Evolutionary conservation across 2,329 filamentous ascomycete genomes (phyloP).

Genomic region (Apiospora kogelbergensis): DNA sequence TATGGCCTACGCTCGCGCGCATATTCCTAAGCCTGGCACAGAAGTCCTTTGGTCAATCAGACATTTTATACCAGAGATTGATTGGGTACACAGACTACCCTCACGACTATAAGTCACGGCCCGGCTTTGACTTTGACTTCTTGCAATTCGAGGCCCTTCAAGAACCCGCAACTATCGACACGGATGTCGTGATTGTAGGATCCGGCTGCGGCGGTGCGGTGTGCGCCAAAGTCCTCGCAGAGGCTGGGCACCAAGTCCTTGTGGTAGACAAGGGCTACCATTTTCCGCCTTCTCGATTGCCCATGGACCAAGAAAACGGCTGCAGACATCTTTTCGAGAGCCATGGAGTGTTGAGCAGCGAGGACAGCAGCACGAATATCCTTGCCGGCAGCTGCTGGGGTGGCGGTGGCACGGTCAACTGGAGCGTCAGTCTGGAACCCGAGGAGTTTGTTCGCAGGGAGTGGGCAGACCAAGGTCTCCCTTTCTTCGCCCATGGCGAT

Average conservation of each 20-base stretch:
- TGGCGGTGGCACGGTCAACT: conserved; percentile 86
- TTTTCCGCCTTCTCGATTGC: conserved; percentile 69
- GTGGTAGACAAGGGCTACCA: conserved; percentile 84
- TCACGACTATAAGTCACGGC: conserved; percentile 47
- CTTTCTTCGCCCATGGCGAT: conserved; percentile 70
- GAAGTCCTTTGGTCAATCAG: conserved; percentile 55
- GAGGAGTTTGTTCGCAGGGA: conserved; percentile 77
- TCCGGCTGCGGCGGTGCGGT: conserved; percentile 86
- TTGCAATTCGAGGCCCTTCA: conserved; percentile 51
- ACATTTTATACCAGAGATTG: conserved; percentile 52
- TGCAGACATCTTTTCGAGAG: conserved; percentile 68
- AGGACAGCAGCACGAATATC: conserved; percentile 60
- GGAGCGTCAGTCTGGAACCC: conserved; percentile 66
- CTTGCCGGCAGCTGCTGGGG: conserved; percentile 75
- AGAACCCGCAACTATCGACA: conserved; percentile 61
- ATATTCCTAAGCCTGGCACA: conserved; percentile 55
- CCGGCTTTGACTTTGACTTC: conserved; percentile 59
- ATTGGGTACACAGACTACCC: conserved; percentile 60
- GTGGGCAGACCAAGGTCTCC: conserved; percentile 70
- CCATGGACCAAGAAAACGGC: conserved; percentile 67
- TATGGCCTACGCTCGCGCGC: conserved; percentile 56
- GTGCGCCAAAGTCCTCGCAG: conserved; percentile 75
- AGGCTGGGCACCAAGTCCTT: conserved; percentile 63
- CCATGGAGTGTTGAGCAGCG: conserved; percentile 54
- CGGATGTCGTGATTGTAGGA: conserved; percentile 83